phyloP scores from a whole-genome alignment of 805 yeast genomes.

The Hagleromyces aurorensis region DNA sequence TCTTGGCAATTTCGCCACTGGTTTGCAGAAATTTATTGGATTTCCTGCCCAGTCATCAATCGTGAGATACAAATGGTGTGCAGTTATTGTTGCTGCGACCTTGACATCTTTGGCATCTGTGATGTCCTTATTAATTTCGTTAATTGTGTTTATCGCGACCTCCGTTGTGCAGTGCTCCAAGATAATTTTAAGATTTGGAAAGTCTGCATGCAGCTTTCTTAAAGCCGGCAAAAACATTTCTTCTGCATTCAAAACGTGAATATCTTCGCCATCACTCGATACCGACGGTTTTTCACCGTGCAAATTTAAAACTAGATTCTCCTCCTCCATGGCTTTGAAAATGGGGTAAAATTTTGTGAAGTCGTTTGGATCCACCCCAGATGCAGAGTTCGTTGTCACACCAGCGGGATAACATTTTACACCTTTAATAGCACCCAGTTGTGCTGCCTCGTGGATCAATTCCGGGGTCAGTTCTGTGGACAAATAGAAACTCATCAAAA shows the following conservation, averaged over 20 bases:
- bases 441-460: conserved; percentile 70
- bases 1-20: conserved; percentile 88
- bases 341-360: conserved; percentile 84
- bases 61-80: conserved; percentile 84
- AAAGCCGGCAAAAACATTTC: conserved; percentile 87
- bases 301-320: conserved; percentile 70
- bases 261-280: conserved; percentile 46
- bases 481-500: conserved; percentile 84
- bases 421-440: conserved; percentile 62
- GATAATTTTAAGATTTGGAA: conserved; percentile 80
- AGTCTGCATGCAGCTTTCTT: conserved; percentile 63
- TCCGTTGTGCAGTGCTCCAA: conserved; percentile 93
- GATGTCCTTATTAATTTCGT: conserved; percentile 46
- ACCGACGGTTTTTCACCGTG: conserved; percentile 93
- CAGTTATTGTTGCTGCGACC: conserved; percentile 92
- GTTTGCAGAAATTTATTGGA: conserved; percentile 92
- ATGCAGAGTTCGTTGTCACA: conserved; percentile 91
- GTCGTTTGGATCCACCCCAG: conserved; percentile 91
- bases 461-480: conserved; percentile 78
- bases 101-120: conserved; percentile 34
- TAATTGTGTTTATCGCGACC: conserved; percentile 75
- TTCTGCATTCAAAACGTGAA: conserved; percentile 92
- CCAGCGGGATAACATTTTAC: conserved; percentile 98
- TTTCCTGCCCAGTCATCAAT: conserved; percentile 96
- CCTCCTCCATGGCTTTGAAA: conserved; percentile 78